Evolutionary conservation across 2,329 filamentous ascomycete genomes (phyloP), one percentile per base, ranked within the genome.

Genomic region (Emericellopsis atlantica): DNA sequence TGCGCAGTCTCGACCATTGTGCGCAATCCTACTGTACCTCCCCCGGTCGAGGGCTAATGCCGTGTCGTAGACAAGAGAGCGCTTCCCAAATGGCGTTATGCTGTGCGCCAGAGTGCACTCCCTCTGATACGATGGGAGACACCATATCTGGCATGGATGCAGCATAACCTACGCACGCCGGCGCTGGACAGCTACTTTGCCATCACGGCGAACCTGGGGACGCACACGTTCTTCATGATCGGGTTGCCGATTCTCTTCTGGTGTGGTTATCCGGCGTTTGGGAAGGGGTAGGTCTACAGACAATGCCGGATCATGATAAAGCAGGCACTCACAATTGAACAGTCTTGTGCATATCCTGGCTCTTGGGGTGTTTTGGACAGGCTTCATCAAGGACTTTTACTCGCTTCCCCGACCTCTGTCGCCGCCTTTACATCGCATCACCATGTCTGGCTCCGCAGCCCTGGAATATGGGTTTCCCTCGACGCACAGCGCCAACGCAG

Each of bases 221-320:
- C 92, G 1, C 92, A 98, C 63, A 98, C 92, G 1, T 96, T 95
- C 67, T 98, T 95, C 70, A 96, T 96, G 89, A 74, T 95, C 49
- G 83, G 87, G 44, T 67, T 98, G 54, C 92, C 92, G 6, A 86
- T 96, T 48, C 74, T 95, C 51, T 96, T 96, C 67, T 98, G 92
- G 92, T 95, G 87, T 54, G 90, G 90, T 41, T 84, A 89, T 62
- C 80, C 83, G 35, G 79, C 74, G 47, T 75, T 94, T 49, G 92
- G 87, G 42, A 83, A 92, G 67, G 89, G 82, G 86, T 93, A 79
- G 51, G 81, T 70, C 41, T 4, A 40, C 16, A 15, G 26, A 15
- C n/a, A 21, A 12, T 6, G 18, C 15, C 23, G 26, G 8, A 4
- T 12, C 2, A 32, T 26, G 26, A 29, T 3, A 12, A 9, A 7